Evolutionary conservation across 257 asterid species (phyloP), one percentile per base, ranked within the genome.

Genomic region (Nyctanthes arbortristis): DNA sequence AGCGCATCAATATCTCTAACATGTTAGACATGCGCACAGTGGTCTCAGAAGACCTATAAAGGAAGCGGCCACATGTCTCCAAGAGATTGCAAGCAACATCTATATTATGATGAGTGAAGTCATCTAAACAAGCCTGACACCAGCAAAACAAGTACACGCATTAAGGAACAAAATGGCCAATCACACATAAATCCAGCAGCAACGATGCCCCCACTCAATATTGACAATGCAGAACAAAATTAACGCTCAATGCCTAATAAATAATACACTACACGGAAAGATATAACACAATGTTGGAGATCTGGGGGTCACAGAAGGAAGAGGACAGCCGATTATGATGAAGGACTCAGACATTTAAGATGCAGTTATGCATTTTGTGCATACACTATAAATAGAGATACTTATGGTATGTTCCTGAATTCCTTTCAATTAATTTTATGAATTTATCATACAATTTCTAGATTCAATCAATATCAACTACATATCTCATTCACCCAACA

Each of bases 51-150:
- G 99, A 87, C 54, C 99, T 97, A 79, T 89, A 91, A 58, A 94
- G 96, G 81, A 84, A 94, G 73, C 97, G 99, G 58, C 99, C 99
- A 79, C 99, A 91, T 5, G 97, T 94, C 90, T 94, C 99, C 55
- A 94, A 95, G 71, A 94, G 99, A 86, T 94, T 94, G 89, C 97
- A 94, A 60, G 97, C 97, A 39, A 89, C 97, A 68, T 94, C 99
- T 65, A 94, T 84, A 68, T 89, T 94, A 82, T 94, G 99, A 80
- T 94, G 97, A 59, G 93, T 83, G 84, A 91, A 94, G 80, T 94
- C 99, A 81, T 94, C 99, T 73, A 94, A 85, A 76, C 99, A 94
- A 73, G 95, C 88, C 99, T 94, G 90, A 63, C 68, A 68, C 63
- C 71, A 79, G 75, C 67, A 31, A 65, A 75, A 63, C 61, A 56